phyloP scores from a whole-genome alignment of 805 yeast species.

The Clavispora carvajalis region DNA sequence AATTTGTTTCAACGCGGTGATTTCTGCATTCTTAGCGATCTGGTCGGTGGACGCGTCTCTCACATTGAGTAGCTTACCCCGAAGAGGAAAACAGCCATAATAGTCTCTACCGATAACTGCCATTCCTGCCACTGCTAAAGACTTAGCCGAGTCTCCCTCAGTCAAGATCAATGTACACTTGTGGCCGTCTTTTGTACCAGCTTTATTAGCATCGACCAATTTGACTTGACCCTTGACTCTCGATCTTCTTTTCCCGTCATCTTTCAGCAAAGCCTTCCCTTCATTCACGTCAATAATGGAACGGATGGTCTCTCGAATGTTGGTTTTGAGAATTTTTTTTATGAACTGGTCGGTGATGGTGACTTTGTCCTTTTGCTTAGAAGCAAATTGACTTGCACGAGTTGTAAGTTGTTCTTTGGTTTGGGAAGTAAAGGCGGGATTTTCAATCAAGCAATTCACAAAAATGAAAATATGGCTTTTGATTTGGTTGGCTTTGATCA shows the following conservation, averaged over 20 bases:
- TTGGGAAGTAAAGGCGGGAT: conserved; percentile 96
- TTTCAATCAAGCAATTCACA: conserved; percentile 86
- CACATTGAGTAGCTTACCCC: conserved; percentile 93
- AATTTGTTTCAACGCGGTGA: conserved; percentile 90
- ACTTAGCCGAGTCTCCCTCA: conserved; percentile 95
- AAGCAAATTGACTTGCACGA: conserved; percentile 82
- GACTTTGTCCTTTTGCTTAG: conserved; percentile 50
- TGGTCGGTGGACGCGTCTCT: conserved; percentile 97
- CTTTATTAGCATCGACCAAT: conserved; percentile 91
- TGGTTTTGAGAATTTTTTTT: conserved; percentile 61
- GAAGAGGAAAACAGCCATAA: conserved; percentile 91
- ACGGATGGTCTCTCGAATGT: conserved; percentile 65
- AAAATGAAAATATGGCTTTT: conserved; percentile 86
- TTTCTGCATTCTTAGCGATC: conserved; percentile 86
- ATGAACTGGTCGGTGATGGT: conserved; percentile 75
- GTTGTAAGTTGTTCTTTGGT: conserved; percentile 95
- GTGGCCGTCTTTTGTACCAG: conserved; percentile 89
- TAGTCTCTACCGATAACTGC: conserved; percentile 93
- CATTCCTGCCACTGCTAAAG: conserved; percentile 88
- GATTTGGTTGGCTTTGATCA: conserved; percentile 83
- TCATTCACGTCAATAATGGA: conserved; percentile 87
- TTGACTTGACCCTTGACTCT: conserved; percentile 87
- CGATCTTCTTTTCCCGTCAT: conserved; percentile 79
- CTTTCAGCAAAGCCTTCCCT: conserved; percentile 77
- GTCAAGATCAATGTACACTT: conserved; percentile 91